A percentile compares a stretch with the other conserved stretches of the same genome.
Evolutionary conservation across 2,329 filamentous ascomycete species (phyloP).

Genomic region (Diaporthe citrichinensis): DNA sequence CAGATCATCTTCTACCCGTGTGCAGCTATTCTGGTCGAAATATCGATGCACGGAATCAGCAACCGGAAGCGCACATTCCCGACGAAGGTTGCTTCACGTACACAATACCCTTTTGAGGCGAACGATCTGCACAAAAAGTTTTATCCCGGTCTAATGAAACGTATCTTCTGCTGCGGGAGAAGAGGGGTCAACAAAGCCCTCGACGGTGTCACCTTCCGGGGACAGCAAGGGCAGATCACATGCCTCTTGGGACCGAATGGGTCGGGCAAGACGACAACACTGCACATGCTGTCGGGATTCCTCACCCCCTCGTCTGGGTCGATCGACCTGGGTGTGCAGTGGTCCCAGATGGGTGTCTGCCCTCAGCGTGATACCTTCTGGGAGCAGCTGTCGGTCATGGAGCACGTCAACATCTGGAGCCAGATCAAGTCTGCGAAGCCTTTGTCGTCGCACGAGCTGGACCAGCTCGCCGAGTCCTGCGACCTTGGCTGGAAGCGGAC

Average conservation of each 20-base stretch:
- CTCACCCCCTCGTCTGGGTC: background rate
- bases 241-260: conserved; percentile 1
- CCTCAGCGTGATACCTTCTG: conserved; percentile 9
- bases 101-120: background rate
- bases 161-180: background rate
- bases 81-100: background rate
- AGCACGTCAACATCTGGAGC: conserved; percentile 13
- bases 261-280: background rate
- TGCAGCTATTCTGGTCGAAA: conserved; percentile 1
- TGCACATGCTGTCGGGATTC: conserved; percentile 4
- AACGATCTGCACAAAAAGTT: conserved; percentile 4
- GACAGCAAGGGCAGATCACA: background rate
- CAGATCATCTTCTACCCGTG: background rate
- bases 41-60: conserved; percentile 3
- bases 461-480: background rate
- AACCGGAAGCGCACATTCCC: background rate
- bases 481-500: conserved; percentile 2
- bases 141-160: background rate
- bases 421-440: conserved; percentile 8
- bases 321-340: background rate
- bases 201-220: background rate
- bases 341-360: conserved; percentile 12
- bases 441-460: background rate
- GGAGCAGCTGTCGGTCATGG: background rate
- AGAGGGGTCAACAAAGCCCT: background rate